Conservation (phyloP, 192 early-diverging fungal species). For the Rhizoclosmatium sp. region DNA sequence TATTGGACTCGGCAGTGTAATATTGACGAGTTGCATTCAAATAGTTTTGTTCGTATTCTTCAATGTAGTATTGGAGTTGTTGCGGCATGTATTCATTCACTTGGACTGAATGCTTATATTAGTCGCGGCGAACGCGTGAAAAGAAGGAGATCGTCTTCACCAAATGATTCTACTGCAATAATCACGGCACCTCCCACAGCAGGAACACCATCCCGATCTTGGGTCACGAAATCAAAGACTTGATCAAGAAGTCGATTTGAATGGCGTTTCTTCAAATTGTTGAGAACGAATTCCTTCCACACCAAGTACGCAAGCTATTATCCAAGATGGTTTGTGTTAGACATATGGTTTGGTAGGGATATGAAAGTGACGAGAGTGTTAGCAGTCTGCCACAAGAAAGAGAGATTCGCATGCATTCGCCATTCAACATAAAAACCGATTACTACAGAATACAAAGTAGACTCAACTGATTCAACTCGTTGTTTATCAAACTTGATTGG, state of each 20-base stretch:
- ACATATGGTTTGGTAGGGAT: background rate
- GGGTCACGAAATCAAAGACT: conserved; percentile 71
- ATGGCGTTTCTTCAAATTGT: conserved; percentile 62
- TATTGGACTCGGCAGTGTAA: conserved; percentile 73
- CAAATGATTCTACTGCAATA: conserved; percentile 65
- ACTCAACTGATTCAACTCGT: conserved; percentile 68
- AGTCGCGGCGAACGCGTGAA: background rate
- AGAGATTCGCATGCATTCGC: background rate
- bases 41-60: conserved; percentile 81
- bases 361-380: background rate
- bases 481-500: conserved; percentile 57
- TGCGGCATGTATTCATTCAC: conserved; percentile 70
- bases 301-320: conserved; percentile 72
- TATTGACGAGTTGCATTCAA: conserved; percentile 71
- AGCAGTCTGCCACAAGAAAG: background rate
- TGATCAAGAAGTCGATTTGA: conserved; percentile 73
- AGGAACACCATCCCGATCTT: conserved; percentile 72
- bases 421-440: background rate
- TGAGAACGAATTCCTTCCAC: conserved; percentile 75
- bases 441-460: background rate
- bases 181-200: conserved; percentile 60
- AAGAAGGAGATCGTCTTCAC: conserved; percentile 41
- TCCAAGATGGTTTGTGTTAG: background rate
- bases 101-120: conserved; percentile 51
- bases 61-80: conserved; percentile 75